These are phyloP conservation scores for Pelargonium myrrhifolium DNA, from an alignment of 441 rosid genomes.

Conservation along the genomic window DNA sequence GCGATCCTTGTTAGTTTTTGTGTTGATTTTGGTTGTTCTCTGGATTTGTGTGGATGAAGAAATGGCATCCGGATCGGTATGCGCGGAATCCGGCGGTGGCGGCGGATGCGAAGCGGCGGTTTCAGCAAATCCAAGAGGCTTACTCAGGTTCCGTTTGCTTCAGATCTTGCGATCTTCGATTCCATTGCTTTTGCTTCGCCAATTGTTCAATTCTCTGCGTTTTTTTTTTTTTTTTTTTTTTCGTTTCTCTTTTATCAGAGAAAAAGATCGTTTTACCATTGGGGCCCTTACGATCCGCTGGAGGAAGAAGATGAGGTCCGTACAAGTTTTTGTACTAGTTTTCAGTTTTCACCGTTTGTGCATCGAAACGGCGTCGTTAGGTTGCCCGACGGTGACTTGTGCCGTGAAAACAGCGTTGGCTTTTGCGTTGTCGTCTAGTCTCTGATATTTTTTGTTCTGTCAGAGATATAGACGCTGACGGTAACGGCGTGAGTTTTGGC, in stretches of 20 bases:
- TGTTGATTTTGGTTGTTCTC: too few species aligned
- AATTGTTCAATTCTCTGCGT: not conserved
- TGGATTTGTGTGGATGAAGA: constrained; percentile 24
- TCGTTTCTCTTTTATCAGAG: constrained; percentile 49
- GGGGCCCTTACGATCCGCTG: constrained; percentile 56
- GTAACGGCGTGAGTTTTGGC: not conserved
- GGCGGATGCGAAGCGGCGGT: constrained; percentile 54
- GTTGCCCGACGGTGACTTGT: too few species aligned
- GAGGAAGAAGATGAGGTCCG: constrained; percentile 64
- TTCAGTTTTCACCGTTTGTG: not conserved
- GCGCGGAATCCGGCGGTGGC: constrained; percentile 34
- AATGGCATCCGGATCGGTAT: constrained; percentile 70
- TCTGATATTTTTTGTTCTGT: too few species aligned
- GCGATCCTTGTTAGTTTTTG: too few species aligned
- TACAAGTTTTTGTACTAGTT: too few species aligned
- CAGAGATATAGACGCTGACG: too few species aligned
- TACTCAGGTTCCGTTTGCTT: constrained; percentile 38
- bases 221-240: constrained; percentile 1
- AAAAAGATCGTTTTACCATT: constrained; percentile 54
- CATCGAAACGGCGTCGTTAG: not conserved
- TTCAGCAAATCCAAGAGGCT: constrained; percentile 74
- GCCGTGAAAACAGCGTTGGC: not conserved
- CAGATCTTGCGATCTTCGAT: not conserved
- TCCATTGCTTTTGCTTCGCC: not conserved
- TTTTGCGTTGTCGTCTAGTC: not conserved